Evolutionary conservation across 208 protist genomes (phyloP), one percentile per base, ranked within the genome.

Genomic region (Herpetomonas tarakana): DNA sequence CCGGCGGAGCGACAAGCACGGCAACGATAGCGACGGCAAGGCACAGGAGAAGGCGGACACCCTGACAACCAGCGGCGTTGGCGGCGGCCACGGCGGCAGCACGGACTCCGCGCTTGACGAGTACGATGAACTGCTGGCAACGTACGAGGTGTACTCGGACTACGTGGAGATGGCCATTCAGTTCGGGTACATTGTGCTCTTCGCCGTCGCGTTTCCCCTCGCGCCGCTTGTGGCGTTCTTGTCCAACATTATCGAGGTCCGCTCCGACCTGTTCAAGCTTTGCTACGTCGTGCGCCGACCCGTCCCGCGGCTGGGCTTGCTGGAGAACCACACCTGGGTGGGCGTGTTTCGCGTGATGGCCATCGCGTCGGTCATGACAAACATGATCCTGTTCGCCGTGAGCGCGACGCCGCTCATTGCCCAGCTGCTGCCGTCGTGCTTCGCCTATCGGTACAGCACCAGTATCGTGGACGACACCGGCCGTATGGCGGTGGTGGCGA

Each of bases 121-220:
- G 56, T 44, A 69, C 21, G 76, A 88, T 46, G 75, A 83, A 45
- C 56, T 63, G 25, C 53, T 85, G 9, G 61, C 77, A 25, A 38
- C 60, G 22, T 86, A 87, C 52, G 83, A 91, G 49, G 68, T 80
- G 24, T 87, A 87, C 73, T 60, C 62, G 30, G 83, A 93, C 63
- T 89, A 83, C 54, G 61, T 91, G 19, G 86, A 91, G 62, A 90
- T 88, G 70, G 74, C 85, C 21, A 84, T 91, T 12, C 78, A 93
- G 71, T 83, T 87, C 30, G 83, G 81, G 29, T 89, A 83, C 71
- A 76, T 93, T 14, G 60, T 73, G 0, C 62, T 93, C 62, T 93
- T 93, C 60, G 74, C 83, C 38, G 46, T 66, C 35, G 81, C 80
- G 44, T 91, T 83, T 52, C 83, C 86, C 0, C 62, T 86, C 24